These are phyloP conservation scores for Raphanus sativus DNA, from an alignment of 345 rosid species.

Conservation along the genomic window DNA sequence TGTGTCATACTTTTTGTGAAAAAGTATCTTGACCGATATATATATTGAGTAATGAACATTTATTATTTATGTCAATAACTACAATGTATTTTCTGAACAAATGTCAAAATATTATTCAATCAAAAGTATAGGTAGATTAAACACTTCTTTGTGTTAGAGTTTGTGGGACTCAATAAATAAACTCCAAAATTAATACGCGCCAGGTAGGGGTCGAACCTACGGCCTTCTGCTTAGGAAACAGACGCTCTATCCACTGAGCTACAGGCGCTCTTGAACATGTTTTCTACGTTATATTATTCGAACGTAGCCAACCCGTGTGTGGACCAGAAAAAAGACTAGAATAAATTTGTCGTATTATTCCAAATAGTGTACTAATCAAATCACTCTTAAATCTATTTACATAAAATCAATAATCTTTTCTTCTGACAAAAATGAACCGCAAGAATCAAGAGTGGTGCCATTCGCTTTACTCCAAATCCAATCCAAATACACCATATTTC, in stretches of 20 bases:
- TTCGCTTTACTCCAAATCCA: conserved; percentile 35
- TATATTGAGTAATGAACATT: background rate
- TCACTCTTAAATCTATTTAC: too few relatives aligned
- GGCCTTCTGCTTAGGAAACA: conserved; percentile 99
- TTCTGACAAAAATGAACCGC: conserved; percentile 10
- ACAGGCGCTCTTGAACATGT: conserved; percentile 54
- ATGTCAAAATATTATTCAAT: background rate
- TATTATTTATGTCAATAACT: background rate
- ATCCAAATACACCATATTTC: conserved; percentile 30
- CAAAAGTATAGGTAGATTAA: background rate
- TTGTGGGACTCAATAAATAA: too few relatives aligned
- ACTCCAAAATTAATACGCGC: conserved; percentile 40
- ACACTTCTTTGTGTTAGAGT: background rate
- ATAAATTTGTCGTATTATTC: conserved; percentile 25
- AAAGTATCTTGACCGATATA: conserved; percentile 13
- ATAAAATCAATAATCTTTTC: background rate
- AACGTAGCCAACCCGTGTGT: background rate
- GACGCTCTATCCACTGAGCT: conserved; percentile 99
- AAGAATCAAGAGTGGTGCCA: conserved; percentile 32
- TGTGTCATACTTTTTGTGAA: background rate
- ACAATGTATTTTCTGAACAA: background rate
- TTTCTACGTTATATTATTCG: too few relatives aligned
- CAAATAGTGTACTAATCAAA: background rate
- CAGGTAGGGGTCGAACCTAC: conserved; percentile 95
- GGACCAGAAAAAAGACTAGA: conserved; percentile 17